These are phyloP conservation scores for Wickerhamomyces sp. DNA, from an alignment of 1,139 yeast species.

Conservation along the genomic window DNA sequence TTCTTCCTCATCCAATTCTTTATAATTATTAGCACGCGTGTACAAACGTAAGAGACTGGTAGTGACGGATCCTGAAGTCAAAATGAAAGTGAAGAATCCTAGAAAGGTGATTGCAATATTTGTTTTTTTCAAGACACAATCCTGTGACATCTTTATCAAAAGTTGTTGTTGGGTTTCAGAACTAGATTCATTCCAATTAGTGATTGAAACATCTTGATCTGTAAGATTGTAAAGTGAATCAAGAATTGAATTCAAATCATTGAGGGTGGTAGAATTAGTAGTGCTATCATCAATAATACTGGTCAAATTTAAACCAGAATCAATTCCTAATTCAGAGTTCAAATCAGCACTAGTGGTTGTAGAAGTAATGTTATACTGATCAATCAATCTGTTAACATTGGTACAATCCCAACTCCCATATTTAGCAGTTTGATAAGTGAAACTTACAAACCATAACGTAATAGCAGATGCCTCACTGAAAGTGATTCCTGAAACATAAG, in stretches of 20 bases:
- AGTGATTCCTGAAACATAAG: conserved; percentile 2
- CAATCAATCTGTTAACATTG: conserved; percentile 1
- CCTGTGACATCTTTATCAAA: conserved; percentile 6
- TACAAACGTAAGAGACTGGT: neutral
- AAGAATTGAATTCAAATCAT: neutral
- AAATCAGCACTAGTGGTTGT: neutral
- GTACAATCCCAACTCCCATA: conserved; percentile 14
- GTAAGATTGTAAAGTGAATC: conserved; percentile 5
- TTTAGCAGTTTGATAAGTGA: conserved; percentile 8
- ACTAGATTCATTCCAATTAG: conserved; percentile 6
- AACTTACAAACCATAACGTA: conserved; percentile 9
- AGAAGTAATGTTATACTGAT: conserved; percentile 7
- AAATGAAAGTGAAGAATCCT: conserved; percentile 4
- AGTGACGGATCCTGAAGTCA: conserved; percentile 5
- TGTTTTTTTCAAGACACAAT: conserved; percentile 9
- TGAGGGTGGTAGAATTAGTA: neutral
- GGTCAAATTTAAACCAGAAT: neutral
- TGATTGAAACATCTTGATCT: conserved; percentile 1
- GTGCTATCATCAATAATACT: neutral
- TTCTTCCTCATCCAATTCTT: neutral
- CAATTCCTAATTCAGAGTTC: neutral
- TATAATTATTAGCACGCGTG: neutral
- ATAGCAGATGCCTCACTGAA: conserved; percentile 5
- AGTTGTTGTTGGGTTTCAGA: conserved; percentile 5
- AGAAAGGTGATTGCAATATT: conserved; percentile 5